phyloP scores from a whole-genome alignment of 176 grass and related monocot species.

The Oryza meridionalis region DNA sequence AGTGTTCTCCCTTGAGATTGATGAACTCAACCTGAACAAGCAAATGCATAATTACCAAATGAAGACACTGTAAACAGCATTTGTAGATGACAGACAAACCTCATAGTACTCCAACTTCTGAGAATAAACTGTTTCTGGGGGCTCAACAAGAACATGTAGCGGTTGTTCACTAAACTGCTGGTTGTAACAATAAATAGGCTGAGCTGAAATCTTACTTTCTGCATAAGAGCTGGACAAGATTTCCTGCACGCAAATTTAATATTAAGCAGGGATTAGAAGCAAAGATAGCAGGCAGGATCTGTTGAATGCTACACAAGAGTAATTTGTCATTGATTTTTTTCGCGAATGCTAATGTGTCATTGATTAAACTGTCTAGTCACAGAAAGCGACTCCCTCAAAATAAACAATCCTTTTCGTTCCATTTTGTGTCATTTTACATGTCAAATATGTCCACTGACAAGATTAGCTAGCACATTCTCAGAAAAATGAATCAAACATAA shows the following conservation, averaged over 20 bases:
- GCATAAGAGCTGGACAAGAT: conserved; percentile 1
- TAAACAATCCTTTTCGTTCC: not conserved
- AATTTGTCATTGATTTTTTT: not conserved
- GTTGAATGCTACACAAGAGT: not conserved
- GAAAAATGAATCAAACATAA: not conserved
- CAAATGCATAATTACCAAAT: conserved; percentile 2
- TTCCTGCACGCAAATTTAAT: conserved; percentile 29
- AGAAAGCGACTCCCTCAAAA: not conserved
- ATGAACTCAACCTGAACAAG: conserved; percentile 12
- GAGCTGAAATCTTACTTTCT: conserved; percentile 44
- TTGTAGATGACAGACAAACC: conserved; percentile 41
- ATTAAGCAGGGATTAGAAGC: not conserved
- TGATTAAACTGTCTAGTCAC: not conserved
- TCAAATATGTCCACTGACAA: conserved; percentile 11
- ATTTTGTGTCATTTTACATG: conserved; percentile 4
- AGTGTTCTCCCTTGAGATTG: not conserved
- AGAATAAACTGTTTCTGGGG: conserved; percentile 55
- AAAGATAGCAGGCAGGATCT: not conserved
- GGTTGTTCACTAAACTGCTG: conserved; percentile 56
- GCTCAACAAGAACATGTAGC: conserved; percentile 65
- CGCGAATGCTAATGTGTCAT: not conserved
- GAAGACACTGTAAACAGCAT: not conserved
- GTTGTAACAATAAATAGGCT: conserved; percentile 62
- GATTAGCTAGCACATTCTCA: not conserved
- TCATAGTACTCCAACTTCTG: conserved; percentile 67